Evolutionary conservation across 208 protist species (phyloP), one percentile per base, ranked within the genome.

Genomic region (Leishmania tropica): DNA sequence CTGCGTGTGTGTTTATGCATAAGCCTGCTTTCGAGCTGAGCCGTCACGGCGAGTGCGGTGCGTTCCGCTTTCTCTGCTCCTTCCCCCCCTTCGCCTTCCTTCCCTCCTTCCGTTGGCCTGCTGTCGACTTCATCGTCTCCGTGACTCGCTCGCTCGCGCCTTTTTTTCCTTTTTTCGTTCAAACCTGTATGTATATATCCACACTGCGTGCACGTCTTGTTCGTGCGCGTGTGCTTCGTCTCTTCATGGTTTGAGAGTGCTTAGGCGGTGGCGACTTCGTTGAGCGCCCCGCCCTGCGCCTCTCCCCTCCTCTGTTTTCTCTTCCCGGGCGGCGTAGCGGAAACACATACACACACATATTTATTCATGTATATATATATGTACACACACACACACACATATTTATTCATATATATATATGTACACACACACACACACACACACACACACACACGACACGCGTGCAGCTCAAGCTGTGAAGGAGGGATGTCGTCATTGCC

Each of bases 51-150:
- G n/a, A 42, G 60, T 53, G 81, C 15, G n/a, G n/a, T 31, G 45
- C 83, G 82, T 62, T 80, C 3, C 51, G 17, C 42, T 62, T 75
- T 76, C 31, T 40, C 28, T 31, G 75, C 53, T 11, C 17, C 54
- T 76, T 37, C 24, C 35, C 28, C 24, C 35, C 28, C 13, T 35
- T 45, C 73, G 37, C 54, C 35, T 31, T 58, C 28, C 53, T 81
- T 3, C 73, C 0, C 10, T 4, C 45, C 13, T n/a, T 5, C 47
- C 8, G 8, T 47, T 10, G 10, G 8, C 45, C 45, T 47, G 45
- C 45, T 47, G 45, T 47, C 45, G 24, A 17, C 13, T 7, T n/a
- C 70, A 37, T 75, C 8, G 1, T 31, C 47, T 47, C 45, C 77
- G 67, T 47, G 45, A 47, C 45, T 10, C 10, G 45, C 45, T 47